These are phyloP conservation scores for Ustilago tritici DNA, from an alignment of 1,284 basidiomycete genomes.

Conservation along the genomic window DNA sequence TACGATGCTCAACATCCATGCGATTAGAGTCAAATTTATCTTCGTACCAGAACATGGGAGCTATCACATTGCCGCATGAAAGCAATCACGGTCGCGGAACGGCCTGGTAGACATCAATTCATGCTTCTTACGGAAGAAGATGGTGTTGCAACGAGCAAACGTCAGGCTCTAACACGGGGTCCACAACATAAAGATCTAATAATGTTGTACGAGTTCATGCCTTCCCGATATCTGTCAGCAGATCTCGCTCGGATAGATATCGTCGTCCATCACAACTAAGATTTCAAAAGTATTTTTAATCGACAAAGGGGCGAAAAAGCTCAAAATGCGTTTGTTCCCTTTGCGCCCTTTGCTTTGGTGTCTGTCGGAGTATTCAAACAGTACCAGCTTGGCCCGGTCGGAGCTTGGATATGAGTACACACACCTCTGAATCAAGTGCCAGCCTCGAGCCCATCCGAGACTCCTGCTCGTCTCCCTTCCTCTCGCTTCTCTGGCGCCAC, in stretches of 20 bases:
- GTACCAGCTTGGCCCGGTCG: constrained; percentile 1
- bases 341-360: not conserved
- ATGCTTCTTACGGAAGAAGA: not conserved
- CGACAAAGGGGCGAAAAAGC: not conserved
- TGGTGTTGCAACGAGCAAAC: not conserved
- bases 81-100: not conserved
- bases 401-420: not conserved
- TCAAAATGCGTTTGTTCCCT: constrained; percentile 2
- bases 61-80: not conserved
- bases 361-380: constrained; percentile 12
- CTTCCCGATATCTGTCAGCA: constrained; percentile 1
- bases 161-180: not conserved
- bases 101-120: not conserved
- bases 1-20: not conserved
- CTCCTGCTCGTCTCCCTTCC: not conserved
- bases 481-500: too few relatives aligned
- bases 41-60: not conserved
- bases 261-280: not conserved
- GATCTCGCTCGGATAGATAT: constrained; percentile 4
- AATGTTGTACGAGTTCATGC: not conserved
- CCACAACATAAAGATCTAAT: not conserved
- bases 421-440: constrained; percentile 1
- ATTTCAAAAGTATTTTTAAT: not conserved
- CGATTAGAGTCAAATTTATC: not conserved
- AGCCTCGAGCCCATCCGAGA: constrained; percentile 1